Conservation (phyloP, 2,329 filamentous ascomycete genomes). For the Xylariomycetidae sp. region DNA sequence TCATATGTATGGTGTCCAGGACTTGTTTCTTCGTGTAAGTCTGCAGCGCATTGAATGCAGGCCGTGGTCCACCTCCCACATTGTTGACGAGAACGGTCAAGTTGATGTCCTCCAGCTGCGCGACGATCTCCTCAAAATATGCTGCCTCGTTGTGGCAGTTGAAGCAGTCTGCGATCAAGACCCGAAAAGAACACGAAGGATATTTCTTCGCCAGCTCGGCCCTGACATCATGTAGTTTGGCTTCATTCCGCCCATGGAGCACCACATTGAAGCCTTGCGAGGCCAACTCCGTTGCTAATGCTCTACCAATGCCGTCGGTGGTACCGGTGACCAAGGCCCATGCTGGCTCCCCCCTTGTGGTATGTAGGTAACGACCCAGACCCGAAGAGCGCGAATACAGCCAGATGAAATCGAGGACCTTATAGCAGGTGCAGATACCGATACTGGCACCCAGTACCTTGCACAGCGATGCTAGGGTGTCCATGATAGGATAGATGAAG, state of each 20-base stretch:
- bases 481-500: neutral
- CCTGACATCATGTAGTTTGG: slow-evolving; percentile 42
- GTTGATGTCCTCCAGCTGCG: slow-evolving; percentile 24
- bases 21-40: slow-evolving; percentile 30
- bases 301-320: slow-evolving; percentile 50
- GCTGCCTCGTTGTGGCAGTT: neutral
- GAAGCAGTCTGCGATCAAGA: slow-evolving; percentile 37
- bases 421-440: neutral
- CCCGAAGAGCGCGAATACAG: slow-evolving; percentile 6
- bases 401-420: neutral
- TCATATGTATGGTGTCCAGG: slow-evolving; percentile 36
- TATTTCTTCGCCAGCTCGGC: slow-evolving; percentile 33
- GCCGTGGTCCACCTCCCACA: slow-evolving; percentile 35
- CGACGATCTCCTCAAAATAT: too few relatives aligned
- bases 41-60: slow-evolving; percentile 28
- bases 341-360: slow-evolving; percentile 12
- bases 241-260: slow-evolving; percentile 49
- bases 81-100: slow-evolving; percentile 50
- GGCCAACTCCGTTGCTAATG: slow-evolving; percentile 47
- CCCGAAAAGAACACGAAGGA: slow-evolving; percentile 34
- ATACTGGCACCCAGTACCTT: neutral
- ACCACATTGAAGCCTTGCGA: slow-evolving; percentile 50
- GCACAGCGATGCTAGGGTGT: neutral
- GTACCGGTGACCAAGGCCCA: slow-evolving; percentile 51
- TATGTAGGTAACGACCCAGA: slow-evolving; percentile 19